Base-by-base conservation (phyloP, 345 rosid genomes). In the Heritiera fomes region DNA sequence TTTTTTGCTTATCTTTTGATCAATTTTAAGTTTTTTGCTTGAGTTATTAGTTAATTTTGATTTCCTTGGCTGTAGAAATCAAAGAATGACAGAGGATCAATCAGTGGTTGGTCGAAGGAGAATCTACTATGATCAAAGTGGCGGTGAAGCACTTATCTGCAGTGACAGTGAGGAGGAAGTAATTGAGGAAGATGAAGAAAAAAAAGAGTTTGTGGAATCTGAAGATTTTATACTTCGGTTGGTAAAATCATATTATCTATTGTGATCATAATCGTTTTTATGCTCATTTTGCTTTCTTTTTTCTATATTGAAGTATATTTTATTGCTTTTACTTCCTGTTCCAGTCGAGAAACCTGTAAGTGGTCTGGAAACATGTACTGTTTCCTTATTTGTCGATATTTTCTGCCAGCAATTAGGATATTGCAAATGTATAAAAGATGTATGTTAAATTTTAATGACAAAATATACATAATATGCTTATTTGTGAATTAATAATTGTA, bases 71-170 rank as follows among this genome's bases (percentile, higher is more conserved):
- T 87, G 80, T 90, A 96, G 99, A 88, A 96, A 96, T 82, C 99
- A 96, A 82, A 94, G 99, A 90, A 96, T 96, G 99, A 96, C 98
- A 1, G 99, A 94, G 83, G 99, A 94, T 84, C 98, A 94, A 77
- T 96, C 99, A 14, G 98, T 96, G 72, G 89, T 96, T 78, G 98
- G 99, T 71, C 91, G 99, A 73, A 88, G 99, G 89, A 92, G 99
- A 82, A 96, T 96, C 40, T 94, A 94, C 87, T 96, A 94, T 86
- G 99, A 94, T 82, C 98, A 91, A 82, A 94, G 87, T 84, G 97
- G 98, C 2, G 95, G 99, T 40, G 99, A 96, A 90, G 98, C 99
- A 58, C 97, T 96, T 78, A 94, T 96, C 77, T 96, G 99, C 86
- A 96, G 99, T 88, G 99, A 96, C 77, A 97, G 98, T 76, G 99